Evolutionary conservation across 768 basidiomycete species (phyloP), one percentile per base, ranked within the genome.

Genomic region (Tulasnella sp.): DNA sequence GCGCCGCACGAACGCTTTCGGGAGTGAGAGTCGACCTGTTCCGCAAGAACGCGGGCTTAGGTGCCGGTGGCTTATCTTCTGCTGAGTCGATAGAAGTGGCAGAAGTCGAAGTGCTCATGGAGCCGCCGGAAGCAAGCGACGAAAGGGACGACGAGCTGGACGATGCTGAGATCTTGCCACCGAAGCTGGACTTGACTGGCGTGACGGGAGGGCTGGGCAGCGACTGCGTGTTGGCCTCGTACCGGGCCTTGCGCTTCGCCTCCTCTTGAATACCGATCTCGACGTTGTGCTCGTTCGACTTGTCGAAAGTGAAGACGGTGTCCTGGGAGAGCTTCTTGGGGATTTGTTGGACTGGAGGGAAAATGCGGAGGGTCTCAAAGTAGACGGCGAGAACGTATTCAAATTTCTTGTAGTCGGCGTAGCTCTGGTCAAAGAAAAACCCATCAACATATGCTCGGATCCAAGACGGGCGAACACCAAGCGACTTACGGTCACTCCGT

Each of bases 401-500:
- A 22, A 78, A 72, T 24, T 60, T 40, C 50, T 54, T 42, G 41
- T 78, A 78, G 64, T 34, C 58, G 8, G 50, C 77, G 58, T 78
- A 78, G 34, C 28, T 24, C 77, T 78, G 24, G 20, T 14, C 12
- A n/a, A 28, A 31, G n/a, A 31, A 22, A 7, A 41, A 42, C 2
- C 14, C 6, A 24, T 58, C 31, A 34, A 16, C 31, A 9, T 60
- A 46, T 3, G 46, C 4, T 46, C 37, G 41, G 22, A 9, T 40
- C 8, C 28, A 9, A 34, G 46, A 3, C 20, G 34, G 48, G 54
- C 9, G 34, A 58, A 50, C n/a, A n/a, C 6, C 22, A 16, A 12
- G 76, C n/a, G 44, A 81, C 81, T 24, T 58, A 82, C 81, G 72
- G 82, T 46, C 2, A 46, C 73, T 44, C 82, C 78, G 77, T 81